Conservation (phyloP, 2,329 filamentous ascomycete species). For the Zymoseptoria pseudotritici region DNA sequence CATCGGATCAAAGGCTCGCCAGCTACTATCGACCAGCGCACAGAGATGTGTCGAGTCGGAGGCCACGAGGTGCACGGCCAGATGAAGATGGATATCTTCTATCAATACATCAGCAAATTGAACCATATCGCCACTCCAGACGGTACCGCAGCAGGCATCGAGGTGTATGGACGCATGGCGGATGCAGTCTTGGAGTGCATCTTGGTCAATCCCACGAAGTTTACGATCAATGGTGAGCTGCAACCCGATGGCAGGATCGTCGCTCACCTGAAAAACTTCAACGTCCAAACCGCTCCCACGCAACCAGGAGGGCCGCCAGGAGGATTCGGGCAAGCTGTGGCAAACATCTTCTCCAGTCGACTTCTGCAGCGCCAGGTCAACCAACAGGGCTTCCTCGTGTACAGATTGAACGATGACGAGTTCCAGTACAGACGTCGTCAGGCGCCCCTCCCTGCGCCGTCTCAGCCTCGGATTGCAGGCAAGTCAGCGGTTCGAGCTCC, state of each 20-base stretch:
- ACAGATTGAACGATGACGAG: not conserved
- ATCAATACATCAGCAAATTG: not conserved
- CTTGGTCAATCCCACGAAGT: not conserved
- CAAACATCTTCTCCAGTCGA: not conserved
- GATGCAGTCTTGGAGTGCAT: not conserved
- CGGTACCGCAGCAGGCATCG: not conserved
- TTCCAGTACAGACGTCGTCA: not conserved
- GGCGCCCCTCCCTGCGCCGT: too few relatives aligned
- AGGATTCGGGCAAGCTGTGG: not conserved
- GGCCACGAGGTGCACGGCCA: not conserved
- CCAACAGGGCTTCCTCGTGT: not conserved
- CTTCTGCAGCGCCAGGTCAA: not conserved
- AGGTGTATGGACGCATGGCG: not conserved
- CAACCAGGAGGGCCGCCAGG: not conserved
- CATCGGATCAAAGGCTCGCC: not conserved
- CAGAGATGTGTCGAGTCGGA: not conserved
- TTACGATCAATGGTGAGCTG: not conserved
- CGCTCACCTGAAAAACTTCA: not conserved
- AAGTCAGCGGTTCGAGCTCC: not conserved
- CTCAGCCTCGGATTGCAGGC: not conserved
- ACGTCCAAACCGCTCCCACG: not conserved
- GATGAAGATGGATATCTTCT: not conserved
- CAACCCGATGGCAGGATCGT: not conserved
- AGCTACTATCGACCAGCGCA: not conserved
- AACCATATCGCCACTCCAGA: not conserved